These are phyloP conservation scores for Saccharomycopsis sp. DNA, from an alignment of 805 yeast species.

Conservation along the genomic window DNA sequence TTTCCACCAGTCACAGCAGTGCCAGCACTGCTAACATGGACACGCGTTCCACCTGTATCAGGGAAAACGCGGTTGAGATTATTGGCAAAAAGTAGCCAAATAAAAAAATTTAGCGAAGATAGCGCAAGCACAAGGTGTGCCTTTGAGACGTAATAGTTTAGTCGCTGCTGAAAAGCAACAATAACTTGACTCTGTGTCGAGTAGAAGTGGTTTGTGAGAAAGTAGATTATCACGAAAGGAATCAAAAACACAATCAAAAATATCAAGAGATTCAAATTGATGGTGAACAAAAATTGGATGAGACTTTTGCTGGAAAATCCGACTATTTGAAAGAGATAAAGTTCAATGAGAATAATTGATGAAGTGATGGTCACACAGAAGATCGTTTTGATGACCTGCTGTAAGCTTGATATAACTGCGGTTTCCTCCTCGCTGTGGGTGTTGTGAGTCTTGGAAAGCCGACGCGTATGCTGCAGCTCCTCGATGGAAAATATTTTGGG, in stretches of 20 bases:
- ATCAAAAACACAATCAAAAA: slow-evolving; percentile 5
- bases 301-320: slow-evolving; percentile 2
- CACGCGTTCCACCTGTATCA: neutral
- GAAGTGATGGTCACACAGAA: slow-evolving; percentile 10
- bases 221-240: slow-evolving; percentile 9
- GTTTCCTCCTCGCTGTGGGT: neutral
- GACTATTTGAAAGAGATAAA: slow-evolving; percentile 12
- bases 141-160: neutral
- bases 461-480: neutral
- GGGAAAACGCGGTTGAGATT: slow-evolving; percentile 7
- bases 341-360: slow-evolving; percentile 8
- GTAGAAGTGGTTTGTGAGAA: slow-evolving; percentile 9
- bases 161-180: neutral
- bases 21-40: neutral
- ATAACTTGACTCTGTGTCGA: neutral
- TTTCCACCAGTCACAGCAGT: neutral
- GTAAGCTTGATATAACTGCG: slow-evolving; percentile 1
- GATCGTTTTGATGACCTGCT: neutral
- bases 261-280: slow-evolving; percentile 3
- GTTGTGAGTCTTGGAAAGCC: neutral
- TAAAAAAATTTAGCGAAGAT: neutral
- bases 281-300: slow-evolving; percentile 8
- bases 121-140: neutral
- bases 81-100: slow-evolving; percentile 10
- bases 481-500: slow-evolving; percentile 1